A percentile compares a stretch with the other conserved stretches of the same genome.
Evolutionary conservation across 2,329 filamentous ascomycete genomes (phyloP).

Genomic region (Hypoxylon sp.): DNA sequence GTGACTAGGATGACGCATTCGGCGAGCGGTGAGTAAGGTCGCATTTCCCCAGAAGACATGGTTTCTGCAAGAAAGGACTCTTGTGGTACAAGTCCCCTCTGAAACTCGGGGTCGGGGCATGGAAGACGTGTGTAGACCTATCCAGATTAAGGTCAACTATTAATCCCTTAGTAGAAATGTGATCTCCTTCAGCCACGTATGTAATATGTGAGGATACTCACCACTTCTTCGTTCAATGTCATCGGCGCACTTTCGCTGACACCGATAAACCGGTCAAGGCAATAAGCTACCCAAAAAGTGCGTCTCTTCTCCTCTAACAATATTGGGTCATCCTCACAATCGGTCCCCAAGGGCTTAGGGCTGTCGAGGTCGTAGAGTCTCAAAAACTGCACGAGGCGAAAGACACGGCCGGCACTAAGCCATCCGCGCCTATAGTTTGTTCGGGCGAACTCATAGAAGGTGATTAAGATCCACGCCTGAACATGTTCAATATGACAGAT

Average conservation of each 20-base stretch:
- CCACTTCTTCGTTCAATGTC: conserved; percentile 42
- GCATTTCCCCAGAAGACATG: conserved; percentile 41
- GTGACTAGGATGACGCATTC: conserved; percentile 43
- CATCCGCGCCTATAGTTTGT: conserved; percentile 42
- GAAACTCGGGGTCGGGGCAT: conserved; percentile 39
- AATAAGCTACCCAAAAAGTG: conserved; percentile 43
- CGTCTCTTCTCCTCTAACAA: conserved; percentile 41
- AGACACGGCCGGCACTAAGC: conserved; percentile 42
- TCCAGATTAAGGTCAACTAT: not conserved
- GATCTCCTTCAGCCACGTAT: not conserved
- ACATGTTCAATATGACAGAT: conserved; percentile 42
- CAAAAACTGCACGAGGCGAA: conserved; percentile 39
- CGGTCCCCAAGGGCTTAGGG: conserved; percentile 24
- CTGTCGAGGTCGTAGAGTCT: conserved; percentile 42
- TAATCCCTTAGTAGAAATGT: not conserved
- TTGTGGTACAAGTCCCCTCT: conserved; percentile 40
- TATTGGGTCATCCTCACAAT: conserved; percentile 24
- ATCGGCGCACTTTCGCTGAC: conserved; percentile 41
- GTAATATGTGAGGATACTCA: conserved; percentile 11
- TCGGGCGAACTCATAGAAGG: conserved; percentile 39
- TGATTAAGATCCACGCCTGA: conserved; percentile 42
- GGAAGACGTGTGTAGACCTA: conserved; percentile 44
- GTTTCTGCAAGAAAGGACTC: conserved; percentile 39
- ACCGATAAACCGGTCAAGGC: conserved; percentile 42
- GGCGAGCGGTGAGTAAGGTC: conserved; percentile 38